A percentile compares a stretch with the other conserved stretches of the same genome.
phyloP scores from a whole-genome alignment of 495 filamentous ascomycete genomes.

The Penicillium flavigenum region DNA sequence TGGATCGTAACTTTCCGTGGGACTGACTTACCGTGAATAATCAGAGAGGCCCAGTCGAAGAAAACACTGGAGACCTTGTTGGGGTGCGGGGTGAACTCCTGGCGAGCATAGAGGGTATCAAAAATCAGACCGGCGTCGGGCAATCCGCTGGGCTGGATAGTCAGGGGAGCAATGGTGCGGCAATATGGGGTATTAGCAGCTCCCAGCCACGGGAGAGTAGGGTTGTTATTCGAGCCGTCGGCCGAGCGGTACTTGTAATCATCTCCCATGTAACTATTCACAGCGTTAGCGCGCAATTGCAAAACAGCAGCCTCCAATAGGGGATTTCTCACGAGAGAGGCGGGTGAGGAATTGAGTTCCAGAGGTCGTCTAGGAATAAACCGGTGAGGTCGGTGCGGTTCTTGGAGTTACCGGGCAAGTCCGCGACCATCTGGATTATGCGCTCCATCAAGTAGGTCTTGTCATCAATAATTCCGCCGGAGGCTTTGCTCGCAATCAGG shows the following conservation, averaged over 20 bases:
- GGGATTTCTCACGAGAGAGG: conserved; percentile 45
- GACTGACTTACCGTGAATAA: conserved; percentile 49
- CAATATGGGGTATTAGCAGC: conserved; percentile 57
- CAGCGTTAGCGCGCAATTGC: conserved; percentile 12
- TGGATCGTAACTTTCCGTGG: too few relatives aligned
- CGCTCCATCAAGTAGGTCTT: conserved; percentile 80
- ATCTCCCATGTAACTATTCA: conserved; percentile 58
- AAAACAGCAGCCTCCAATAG: not conserved
- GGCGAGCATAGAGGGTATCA: conserved; percentile 53
- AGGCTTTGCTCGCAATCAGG: conserved; percentile 50
- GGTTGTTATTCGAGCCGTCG: conserved; percentile 69
- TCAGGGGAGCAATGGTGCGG: conserved; percentile 52
- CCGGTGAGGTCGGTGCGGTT: conserved; percentile 65
- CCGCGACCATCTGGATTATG: conserved; percentile 72
- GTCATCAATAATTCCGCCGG: conserved; percentile 63
- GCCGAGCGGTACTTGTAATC: conserved; percentile 66
- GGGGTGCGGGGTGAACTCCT: conserved; percentile 54
- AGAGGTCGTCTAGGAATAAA: conserved; percentile 67
- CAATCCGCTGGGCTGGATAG: conserved; percentile 50
- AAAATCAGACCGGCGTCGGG: conserved; percentile 56
- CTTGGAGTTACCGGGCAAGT: conserved; percentile 61
- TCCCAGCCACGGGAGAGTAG: conserved; percentile 55
- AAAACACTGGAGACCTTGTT: conserved; percentile 60
- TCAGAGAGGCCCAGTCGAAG: conserved; percentile 58
- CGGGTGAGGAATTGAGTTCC: conserved; percentile 58